phyloP scores from a whole-genome alignment of 305 asterid species.

The Fraxinus nigra region DNA sequence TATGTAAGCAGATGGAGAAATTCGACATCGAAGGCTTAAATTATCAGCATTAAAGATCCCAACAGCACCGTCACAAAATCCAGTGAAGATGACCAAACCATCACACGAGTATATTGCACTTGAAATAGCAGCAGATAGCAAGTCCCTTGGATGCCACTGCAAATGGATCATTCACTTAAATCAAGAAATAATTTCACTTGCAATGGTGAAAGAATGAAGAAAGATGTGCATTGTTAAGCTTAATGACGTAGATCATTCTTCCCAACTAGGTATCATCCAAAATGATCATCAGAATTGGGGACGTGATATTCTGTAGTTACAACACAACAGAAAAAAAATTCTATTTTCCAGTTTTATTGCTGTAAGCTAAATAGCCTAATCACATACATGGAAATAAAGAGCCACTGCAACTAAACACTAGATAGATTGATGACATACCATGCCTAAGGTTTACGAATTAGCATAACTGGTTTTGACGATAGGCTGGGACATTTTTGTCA shows the following conservation, averaged over 20 bases:
- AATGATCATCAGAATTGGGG: background rate
- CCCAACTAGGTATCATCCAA: background rate
- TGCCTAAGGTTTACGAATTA: background rate
- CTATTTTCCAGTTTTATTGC: background rate
- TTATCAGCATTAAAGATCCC: conserved; percentile 76
- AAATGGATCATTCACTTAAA: conserved; percentile 15
- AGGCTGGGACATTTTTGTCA: background rate
- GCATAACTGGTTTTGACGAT: background rate
- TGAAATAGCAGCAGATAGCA: conserved; percentile 73
- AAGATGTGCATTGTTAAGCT: background rate
- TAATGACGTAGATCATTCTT: background rate
- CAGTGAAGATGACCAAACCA: conserved; percentile 60
- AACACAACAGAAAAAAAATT: background rate
- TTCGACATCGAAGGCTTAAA: conserved; percentile 71
- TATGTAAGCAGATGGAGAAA: conserved; percentile 75
- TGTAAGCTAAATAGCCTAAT: background rate
- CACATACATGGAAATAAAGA: background rate
- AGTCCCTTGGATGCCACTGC: conserved; percentile 91
- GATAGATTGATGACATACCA: background rate
- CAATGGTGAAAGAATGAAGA: background rate
- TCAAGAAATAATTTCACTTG: conserved; percentile 5
- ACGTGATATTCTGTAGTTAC: background rate
- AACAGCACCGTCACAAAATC: conserved; percentile 85
- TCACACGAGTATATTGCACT: conserved; percentile 86
- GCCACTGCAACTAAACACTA: background rate